Evolutionary conservation across 306 rosid species (phyloP).

Genomic region (Cyamopsis tetragonoloba): DNA sequence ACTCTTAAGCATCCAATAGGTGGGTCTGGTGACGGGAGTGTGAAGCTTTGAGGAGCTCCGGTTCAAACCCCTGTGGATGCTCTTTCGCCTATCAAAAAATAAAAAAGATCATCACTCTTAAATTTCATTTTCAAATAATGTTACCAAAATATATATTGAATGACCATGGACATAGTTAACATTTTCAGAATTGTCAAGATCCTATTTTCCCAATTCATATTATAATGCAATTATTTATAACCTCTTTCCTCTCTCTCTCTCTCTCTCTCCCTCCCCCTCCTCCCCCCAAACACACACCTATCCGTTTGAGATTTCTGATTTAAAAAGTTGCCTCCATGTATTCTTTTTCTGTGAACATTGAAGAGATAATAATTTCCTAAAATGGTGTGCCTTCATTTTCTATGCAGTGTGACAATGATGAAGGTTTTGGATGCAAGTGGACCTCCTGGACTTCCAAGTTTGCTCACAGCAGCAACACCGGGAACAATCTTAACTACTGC

Average conservation of each 20-base stretch:
- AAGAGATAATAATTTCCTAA: conserved; percentile 24
- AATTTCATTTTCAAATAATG: conserved; percentile 14
- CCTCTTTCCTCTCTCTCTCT: background rate
- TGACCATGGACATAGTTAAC: no score
- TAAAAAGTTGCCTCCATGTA: background rate
- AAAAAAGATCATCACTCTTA: no score
- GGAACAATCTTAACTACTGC: conserved; percentile 56
- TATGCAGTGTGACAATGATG: conserved; percentile 62
- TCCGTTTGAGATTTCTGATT: conserved; percentile 22
- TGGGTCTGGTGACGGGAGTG: no score
- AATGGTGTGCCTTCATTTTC: conserved; percentile 19
- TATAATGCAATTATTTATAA: conserved; percentile 5
- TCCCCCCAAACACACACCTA: background rate
- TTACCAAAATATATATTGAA: background rate
- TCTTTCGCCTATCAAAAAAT: no score
- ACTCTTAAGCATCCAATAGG: no score
- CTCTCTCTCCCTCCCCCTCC: background rate
- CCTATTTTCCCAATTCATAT: conserved; percentile 5
- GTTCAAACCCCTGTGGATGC: no score
- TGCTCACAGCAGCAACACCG: conserved; percentile 60
- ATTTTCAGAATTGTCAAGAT: no score
- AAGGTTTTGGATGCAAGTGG: conserved; percentile 97
- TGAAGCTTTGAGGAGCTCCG: no score
- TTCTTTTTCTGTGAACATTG: conserved; percentile 2
- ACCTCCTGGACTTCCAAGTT: conserved; percentile 97